These are phyloP conservation scores for Barnettozyma hawaiiensis DNA, from an alignment of 1,139 yeast genomes.

Conservation along the genomic window DNA sequence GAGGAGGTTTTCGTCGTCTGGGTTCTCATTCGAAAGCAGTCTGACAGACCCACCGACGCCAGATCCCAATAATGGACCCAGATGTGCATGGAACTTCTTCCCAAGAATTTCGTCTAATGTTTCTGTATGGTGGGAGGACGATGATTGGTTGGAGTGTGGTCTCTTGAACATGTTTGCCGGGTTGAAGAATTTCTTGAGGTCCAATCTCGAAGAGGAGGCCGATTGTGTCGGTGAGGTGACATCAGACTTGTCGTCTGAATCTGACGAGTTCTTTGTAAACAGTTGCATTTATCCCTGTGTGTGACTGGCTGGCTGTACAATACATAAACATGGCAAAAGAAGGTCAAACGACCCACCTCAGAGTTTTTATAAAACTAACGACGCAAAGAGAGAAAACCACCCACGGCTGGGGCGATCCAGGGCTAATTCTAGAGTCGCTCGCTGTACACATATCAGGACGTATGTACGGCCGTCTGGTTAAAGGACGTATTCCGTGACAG, in stretches of 20 bases:
- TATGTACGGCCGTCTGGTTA: too few relatives aligned
- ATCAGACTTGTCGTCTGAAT: constrained; percentile 1
- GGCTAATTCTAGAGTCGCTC: too few relatives aligned
- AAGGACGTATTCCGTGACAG: too few relatives aligned
- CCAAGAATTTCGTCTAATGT: constrained; percentile 55
- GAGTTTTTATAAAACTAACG: too few relatives aligned
- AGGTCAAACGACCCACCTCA: too few relatives aligned
- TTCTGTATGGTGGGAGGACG: constrained; percentile 12
- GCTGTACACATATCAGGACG: too few relatives aligned
- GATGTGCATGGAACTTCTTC: constrained; percentile 72
- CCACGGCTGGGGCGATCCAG: too few relatives aligned
- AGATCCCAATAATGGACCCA: constrained; percentile 87
- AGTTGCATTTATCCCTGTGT: constrained; percentile 1
- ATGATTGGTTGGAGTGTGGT: background rate
- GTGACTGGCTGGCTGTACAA: too few relatives aligned
- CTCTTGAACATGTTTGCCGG: constrained; percentile 22
- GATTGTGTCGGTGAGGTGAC: constrained; percentile 1
- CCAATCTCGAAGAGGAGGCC: constrained; percentile 54
- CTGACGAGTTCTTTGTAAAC: constrained; percentile 4
- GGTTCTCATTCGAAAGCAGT: constrained; percentile 45
- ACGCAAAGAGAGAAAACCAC: too few relatives aligned
- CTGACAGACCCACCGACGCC: constrained; percentile 99
- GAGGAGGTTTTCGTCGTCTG: constrained; percentile 71
- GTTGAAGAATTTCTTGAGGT: constrained; percentile 62
- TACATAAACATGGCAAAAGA: too few relatives aligned